phyloP scores from a whole-genome alignment of 306 rosid species.

The Pterocarpus macrocarpus region DNA sequence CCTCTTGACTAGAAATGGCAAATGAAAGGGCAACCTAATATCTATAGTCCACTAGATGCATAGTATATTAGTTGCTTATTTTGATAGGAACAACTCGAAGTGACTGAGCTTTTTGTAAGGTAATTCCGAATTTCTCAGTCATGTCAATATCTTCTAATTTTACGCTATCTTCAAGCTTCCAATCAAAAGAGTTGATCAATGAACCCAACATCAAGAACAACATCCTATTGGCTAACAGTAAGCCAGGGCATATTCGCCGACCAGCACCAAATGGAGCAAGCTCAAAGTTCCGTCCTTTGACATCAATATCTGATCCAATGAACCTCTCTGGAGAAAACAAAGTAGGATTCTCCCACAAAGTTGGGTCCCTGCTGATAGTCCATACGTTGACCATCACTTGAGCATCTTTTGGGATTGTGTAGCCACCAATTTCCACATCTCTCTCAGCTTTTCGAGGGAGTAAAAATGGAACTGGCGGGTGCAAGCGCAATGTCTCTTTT shows the following conservation, averaged over 20 bases:
- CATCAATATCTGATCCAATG: slow-evolving; percentile 40
- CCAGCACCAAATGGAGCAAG: slow-evolving; percentile 44
- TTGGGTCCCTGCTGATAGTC: too few species aligned
- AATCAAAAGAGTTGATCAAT: slow-evolving; percentile 39
- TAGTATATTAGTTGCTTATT: neutral
- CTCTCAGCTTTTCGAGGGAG: slow-evolving; percentile 45
- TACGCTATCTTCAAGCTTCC: slow-evolving; percentile 42
- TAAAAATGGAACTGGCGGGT: slow-evolving; percentile 42
- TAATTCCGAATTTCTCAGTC: slow-evolving; percentile 43
- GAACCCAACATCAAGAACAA: neutral
- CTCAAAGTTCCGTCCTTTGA: slow-evolving; percentile 41
- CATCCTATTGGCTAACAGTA: neutral
- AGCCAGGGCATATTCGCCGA: slow-evolving; percentile 37
- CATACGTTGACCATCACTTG: too few species aligned
- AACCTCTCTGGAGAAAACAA: slow-evolving; percentile 45
- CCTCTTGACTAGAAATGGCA: too few species aligned
- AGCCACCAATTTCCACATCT: slow-evolving; percentile 37
- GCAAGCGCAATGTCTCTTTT: slow-evolving; percentile 42
- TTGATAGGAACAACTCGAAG: slow-evolving; percentile 31
- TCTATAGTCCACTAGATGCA: too few species aligned
- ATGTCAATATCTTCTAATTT: slow-evolving; percentile 11
- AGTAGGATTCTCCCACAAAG: neutral
- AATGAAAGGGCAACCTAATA: too few species aligned
- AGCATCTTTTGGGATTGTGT: slow-evolving; percentile 22
- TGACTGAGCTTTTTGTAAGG: slow-evolving; percentile 34